These are phyloP conservation scores for Polygonum aviculare DNA, from an alignment of 148 eudicot species.

Conservation along the genomic window DNA sequence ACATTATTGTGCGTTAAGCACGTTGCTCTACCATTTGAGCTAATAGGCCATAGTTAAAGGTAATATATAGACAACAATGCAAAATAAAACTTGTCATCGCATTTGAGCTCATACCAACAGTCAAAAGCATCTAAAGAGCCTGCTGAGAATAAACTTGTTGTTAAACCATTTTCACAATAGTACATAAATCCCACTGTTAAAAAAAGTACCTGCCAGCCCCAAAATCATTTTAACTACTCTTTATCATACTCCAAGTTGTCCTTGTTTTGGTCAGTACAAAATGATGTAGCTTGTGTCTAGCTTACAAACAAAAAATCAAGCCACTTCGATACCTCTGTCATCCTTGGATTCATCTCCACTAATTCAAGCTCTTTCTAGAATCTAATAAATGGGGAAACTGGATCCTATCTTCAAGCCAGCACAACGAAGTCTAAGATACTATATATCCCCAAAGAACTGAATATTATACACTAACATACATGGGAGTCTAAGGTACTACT, in stretches of 20 bases:
- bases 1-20: no score
- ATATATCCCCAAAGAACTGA: not conserved
- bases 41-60: no score
- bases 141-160: not conserved
- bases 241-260: slow-evolving; percentile 6
- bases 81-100: no score
- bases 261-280: not conserved
- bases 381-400: not conserved
- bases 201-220: not conserved
- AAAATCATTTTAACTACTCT: slow-evolving; percentile 7
- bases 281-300: slow-evolving; percentile 5
- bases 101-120: not conserved
- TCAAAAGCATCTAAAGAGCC: not conserved
- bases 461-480: not conserved
- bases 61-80: no score
- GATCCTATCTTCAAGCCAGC: not conserved
- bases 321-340: slow-evolving; percentile 6
- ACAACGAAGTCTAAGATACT: not conserved
- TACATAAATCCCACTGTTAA: slow-evolving; percentile 3
- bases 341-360: not conserved
- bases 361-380: not conserved
- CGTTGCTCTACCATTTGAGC: no score
- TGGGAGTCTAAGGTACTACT: no score
- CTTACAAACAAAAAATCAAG: not conserved
- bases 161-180: not conserved